phyloP scores from a whole-genome alignment of 352 stramenopile genomes.

The Globisporangium rhizosaccharum region DNA sequence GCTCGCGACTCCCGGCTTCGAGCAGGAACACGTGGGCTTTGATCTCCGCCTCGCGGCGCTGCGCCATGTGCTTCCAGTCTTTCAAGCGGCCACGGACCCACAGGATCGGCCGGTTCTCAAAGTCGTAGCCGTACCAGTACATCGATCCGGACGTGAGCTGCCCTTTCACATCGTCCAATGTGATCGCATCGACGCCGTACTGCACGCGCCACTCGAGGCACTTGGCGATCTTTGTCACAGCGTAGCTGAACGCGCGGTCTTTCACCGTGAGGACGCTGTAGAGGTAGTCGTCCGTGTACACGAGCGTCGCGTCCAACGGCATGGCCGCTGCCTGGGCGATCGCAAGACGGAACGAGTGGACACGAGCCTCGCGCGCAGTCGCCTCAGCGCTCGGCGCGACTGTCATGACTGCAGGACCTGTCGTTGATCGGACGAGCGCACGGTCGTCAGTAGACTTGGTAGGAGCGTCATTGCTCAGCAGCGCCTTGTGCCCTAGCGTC shows the following conservation, averaged over 20 bases:
- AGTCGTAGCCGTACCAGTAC: constrained; percentile 75
- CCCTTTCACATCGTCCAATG: constrained; percentile 29
- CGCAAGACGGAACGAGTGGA: constrained; percentile 42
- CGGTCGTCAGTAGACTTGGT: neutral
- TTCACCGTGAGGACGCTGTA: constrained; percentile 56
- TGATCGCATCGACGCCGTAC: constrained; percentile 38
- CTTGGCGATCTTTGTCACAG: constrained; percentile 51
- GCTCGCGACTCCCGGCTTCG: constrained; percentile 39
- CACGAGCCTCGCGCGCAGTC: constrained; percentile 23
- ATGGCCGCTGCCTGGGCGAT: constrained; percentile 38
- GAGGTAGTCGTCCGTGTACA: constrained; percentile 58
- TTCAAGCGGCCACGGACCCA: constrained; percentile 63
- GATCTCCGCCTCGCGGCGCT: constrained; percentile 44
- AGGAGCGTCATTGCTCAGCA: neutral
- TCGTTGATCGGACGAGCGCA: neutral
- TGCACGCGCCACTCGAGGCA: constrained; percentile 42
- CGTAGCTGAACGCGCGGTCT: constrained; percentile 52
- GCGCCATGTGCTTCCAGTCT: constrained; percentile 47
- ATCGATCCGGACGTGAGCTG: constrained; percentile 49
- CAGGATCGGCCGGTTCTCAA: constrained; percentile 55
- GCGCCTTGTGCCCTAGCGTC: neutral
- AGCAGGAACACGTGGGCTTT: constrained; percentile 55
- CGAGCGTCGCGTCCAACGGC: constrained; percentile 28
- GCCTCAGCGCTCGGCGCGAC: constrained; percentile 5
- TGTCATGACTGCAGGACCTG: neutral